Percentiles rank a stretch among this genome's conserved stretches.
Conservation (phyloP, 2,329 filamentous ascomycete species). For the Pseudovirgaria hyperparasitica region DNA sequence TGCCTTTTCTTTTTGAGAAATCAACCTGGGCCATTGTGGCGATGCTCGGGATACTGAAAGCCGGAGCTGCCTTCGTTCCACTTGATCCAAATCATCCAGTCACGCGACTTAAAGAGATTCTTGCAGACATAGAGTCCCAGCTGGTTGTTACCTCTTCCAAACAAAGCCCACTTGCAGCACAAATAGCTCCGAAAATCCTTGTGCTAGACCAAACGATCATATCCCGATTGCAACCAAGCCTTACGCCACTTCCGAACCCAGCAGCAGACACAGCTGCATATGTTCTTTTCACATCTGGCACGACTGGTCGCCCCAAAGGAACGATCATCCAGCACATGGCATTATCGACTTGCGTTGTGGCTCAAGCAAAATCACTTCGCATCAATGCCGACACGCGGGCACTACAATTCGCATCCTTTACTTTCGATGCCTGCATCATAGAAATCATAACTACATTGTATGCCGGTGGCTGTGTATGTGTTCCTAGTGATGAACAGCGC, state of each 20-base stretch:
- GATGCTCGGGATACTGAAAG: constrained; percentile 24
- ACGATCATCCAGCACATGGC: constrained; percentile 50
- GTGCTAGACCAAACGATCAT: constrained; percentile 26
- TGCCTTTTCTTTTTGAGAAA: constrained; percentile 25
- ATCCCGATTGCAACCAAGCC: constrained; percentile 20
- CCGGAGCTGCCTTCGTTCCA: constrained; percentile 22
- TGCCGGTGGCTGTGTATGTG: constrained; percentile 34
- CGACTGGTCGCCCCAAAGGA: constrained; percentile 45
- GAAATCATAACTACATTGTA: constrained; percentile 34
- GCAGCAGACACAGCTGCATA: constrained; percentile 42
- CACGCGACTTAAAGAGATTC: constrained; percentile 23
- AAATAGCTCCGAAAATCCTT: constrained; percentile 14
- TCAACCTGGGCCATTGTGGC: constrained; percentile 19
- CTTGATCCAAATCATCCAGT: constrained; percentile 25
- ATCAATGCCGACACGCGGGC: constrained; percentile 42
- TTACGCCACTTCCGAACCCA: constrained; percentile 18
- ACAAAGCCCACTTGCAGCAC: constrained; percentile 12
- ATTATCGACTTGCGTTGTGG: constrained; percentile 34
- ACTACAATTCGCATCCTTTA: constrained; percentile 35
- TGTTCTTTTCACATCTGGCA: constrained; percentile 47
- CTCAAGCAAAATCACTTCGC: constrained; percentile 17
- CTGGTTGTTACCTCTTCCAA: constrained; percentile 16
- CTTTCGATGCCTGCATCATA: constrained; percentile 33
- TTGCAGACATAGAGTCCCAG: constrained; percentile 16
- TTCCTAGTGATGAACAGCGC: constrained; percentile 34